Evolutionary conservation across 2,329 filamentous ascomycete species (phyloP), one percentile per base, ranked within the genome.

Genomic region (Cladosporium austrohemisphaericum): DNA sequence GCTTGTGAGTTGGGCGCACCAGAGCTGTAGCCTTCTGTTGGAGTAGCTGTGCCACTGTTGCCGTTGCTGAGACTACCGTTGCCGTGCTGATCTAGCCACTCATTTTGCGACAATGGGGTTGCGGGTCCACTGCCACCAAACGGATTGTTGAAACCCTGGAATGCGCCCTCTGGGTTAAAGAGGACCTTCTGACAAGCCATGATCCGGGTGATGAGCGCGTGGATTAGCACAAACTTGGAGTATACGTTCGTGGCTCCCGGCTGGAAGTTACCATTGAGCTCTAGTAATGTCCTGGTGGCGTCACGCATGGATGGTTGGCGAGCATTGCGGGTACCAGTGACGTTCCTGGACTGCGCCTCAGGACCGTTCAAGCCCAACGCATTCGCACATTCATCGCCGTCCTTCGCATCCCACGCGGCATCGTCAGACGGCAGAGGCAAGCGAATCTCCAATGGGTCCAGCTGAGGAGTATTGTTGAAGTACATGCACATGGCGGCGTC

Each of bases 381-480:
- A 54, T 79, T 74, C 18, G 81, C 81, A 62, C 85, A 89, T 29
- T 81, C 77, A 13, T 75, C 65, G 4, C 72, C 66, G 31, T 74
- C 77, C 25, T 69, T 71, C 3, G 85, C 85, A 57, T 88, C 85
- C 85, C 85, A 89, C 2, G 82, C 80, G 13, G 82, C 83, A 65
- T 89, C 86, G 57, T 89, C 85, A 11, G 79, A 77, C 7, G 86
- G 85, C 5, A 90, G 69, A n/a, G 84, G 83, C 29, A 88, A 65
- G 23, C 75, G 73, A 43, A 88, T 74, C 56, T 88, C 84, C 26
- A 81, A 73, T 7, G 76, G 69, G 51, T 87, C 80, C 33, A 88
- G 79, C 36, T 79, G 73, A 11, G 84, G 77, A 8, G 75, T 67
- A n/a, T 71, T 69, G 63, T 89, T 88, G 74, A 88, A 89, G 63